These are phyloP conservation scores for Suillus alpinus DNA, from an alignment of 768 basidiomycete genomes.

Conservation along the genomic window DNA sequence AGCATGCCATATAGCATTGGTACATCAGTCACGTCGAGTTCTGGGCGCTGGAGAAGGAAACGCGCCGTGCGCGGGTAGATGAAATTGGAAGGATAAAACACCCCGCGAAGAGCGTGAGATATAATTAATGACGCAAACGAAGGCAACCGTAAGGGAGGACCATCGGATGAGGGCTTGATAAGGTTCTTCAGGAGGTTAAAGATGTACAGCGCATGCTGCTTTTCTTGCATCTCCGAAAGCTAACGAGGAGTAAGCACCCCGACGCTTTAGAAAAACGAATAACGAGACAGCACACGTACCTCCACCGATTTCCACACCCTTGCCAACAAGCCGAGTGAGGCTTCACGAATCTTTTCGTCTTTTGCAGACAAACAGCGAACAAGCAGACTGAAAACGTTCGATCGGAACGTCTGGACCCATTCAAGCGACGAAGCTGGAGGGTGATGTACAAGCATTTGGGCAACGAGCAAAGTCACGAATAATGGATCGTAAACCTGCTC, in stretches of 20 bases:
- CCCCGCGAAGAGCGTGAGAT: slow-evolving; percentile 72
- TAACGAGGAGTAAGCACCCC: slow-evolving; percentile 19
- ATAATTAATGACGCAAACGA: slow-evolving; percentile 80
- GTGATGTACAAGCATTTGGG: slow-evolving; percentile 59
- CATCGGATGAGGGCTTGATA: slow-evolving; percentile 39
- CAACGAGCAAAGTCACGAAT: slow-evolving; percentile 68
- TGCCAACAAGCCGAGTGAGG: slow-evolving; percentile 61
- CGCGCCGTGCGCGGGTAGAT: slow-evolving; percentile 83
- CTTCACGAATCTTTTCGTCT: slow-evolving; percentile 53
- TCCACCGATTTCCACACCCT: slow-evolving; percentile 59
- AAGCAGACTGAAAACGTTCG: slow-evolving; percentile 72
- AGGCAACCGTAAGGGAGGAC: slow-evolving; percentile 57
- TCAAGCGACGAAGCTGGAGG: slow-evolving; percentile 62
- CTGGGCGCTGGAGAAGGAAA: slow-evolving; percentile 87
- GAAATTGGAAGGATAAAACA: slow-evolving; percentile 87
- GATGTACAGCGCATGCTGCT: slow-evolving; percentile 68
- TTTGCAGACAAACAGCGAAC: slow-evolving; percentile 72
- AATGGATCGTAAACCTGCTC: slow-evolving; percentile 72
- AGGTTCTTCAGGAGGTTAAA: slow-evolving; percentile 63
- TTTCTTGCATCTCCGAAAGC: slow-evolving; percentile 74
- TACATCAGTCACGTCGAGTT: slow-evolving; percentile 77
- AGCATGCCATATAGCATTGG: slow-evolving; percentile 90
- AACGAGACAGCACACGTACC: slow-evolving; percentile 39
- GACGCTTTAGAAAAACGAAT: background rate
- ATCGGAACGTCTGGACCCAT: slow-evolving; percentile 59